Evolutionary conservation across 192 early-diverging fungal species (phyloP), one percentile per base, ranked within the genome.

Genomic region (Lobosporangium transversale): DNA sequence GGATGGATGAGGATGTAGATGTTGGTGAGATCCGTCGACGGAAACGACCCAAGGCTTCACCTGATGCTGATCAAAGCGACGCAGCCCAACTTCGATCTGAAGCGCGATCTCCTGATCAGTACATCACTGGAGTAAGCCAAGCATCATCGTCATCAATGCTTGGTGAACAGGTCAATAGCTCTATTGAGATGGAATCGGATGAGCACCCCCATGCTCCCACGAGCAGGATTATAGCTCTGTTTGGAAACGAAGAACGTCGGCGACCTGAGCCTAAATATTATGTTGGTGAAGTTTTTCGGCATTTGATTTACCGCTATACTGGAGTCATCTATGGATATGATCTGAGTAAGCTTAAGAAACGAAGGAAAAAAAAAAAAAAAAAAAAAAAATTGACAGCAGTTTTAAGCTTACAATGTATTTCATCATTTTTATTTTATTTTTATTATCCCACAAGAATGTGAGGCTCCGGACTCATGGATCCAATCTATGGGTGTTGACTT

Each of bases 311-410:
- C 24, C 60, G 66, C 11, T 81, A 81, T 30, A 61, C 55, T 20
- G 80, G 66, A 0, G 74, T 48, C 51, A 81, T 81, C 18, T 81
- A 78, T 24, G 80, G 80, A 21, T 81, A 74, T 37, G 80, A 81
- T 33, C 23, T 65, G 21, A 66, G 76, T 79, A 79, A 61, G 66
- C 15, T 30, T 14, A 14, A 17, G 10, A 12, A 21, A 29, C 2
- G 4, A 11, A 6, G 23, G 24, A 52, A 29, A 40, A 10, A 14
- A 40, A 10, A 40, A 14, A 40, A 4, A 40, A 7, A 40, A 40
- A 40, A 40, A 40, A 40, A 40, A 40, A 40, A 40, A 14, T 14
- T 40, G 37, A 40, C 3, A 3, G 21, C 35, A 40, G 31, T 50
- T 50, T 18, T 31, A 0, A 12, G 23, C 4, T 5, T 9, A 18